Conservation (phyloP, 805 yeast genomes). For the Saturnispora halmiae region DNA sequence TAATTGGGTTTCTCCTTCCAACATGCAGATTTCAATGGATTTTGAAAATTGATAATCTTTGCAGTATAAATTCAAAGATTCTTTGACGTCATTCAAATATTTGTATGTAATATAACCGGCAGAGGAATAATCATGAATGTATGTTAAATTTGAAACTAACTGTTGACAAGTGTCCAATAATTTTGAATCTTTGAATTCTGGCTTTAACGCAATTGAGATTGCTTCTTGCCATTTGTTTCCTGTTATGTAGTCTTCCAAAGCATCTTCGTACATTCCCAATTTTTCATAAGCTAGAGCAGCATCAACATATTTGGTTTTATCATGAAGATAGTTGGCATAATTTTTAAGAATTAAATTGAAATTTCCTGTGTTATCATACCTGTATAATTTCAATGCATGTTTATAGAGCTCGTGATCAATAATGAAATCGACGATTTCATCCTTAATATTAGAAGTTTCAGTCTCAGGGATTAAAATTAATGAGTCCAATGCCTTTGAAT, state of each 20-base stretch:
- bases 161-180: constrained; percentile 44
- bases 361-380: constrained; percentile 45
- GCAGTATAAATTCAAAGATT: constrained; percentile 61
- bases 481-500: constrained; percentile 59
- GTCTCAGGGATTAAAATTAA: constrained; percentile 41
- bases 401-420: constrained; percentile 61
- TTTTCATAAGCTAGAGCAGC: constrained; percentile 75
- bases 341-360: constrained; percentile 44
- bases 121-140: constrained; percentile 63
- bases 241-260: constrained; percentile 58
- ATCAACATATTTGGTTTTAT: constrained; percentile 51
- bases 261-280: constrained; percentile 45
- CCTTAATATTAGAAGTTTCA: constrained; percentile 29
- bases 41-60: constrained; percentile 65
- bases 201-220: constrained; percentile 43
- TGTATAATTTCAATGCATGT: constrained; percentile 55
- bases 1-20: constrained; percentile 35
- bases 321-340: constrained; percentile 56
- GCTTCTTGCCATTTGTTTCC: constrained; percentile 87
- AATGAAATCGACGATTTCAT: constrained; percentile 62
- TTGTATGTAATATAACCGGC: constrained; percentile 70
- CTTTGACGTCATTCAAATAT: constrained; percentile 51
- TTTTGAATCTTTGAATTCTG: constrained; percentile 28
- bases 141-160: constrained; percentile 51
- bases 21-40: constrained; percentile 59